Base-by-base conservation (phyloP, 1,139 yeast species). In the Suhomyces anneliseae region DNA sequence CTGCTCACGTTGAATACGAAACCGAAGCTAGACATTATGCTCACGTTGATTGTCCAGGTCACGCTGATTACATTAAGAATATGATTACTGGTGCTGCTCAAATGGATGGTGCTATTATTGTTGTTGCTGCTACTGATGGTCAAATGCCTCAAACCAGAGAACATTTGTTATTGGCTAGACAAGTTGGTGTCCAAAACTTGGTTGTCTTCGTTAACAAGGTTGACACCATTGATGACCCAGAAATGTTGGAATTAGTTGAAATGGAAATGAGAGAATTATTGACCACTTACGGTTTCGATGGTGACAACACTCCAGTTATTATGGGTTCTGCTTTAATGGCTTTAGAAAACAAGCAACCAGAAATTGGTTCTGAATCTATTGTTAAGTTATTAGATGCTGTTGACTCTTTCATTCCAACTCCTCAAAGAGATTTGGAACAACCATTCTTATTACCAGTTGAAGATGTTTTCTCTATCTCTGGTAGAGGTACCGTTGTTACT, bases 141-240 rank as follows among this genome's bases (percentile, higher is more conserved):
- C 97, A 92, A 77, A 93, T 93, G 99, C 98, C 97, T 67, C 99
- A 93, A 80, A 95, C 99, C 61, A 88, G 97, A 79, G 99, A 93
- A 78, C 99, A 93, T 76, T 81, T 93, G 79, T 79, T 93, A 72
- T 85, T 93, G 67, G 99, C 99, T 55, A 90, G 98, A 81, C 99
- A 93, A 80, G 98, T 93, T 68, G 99, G 99, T 82, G 96, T 93
- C 59, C 96, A 93, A 77, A 82, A 90, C 75, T 83, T 93, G 69
- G 97, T 93, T 71, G 99, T 93, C 46, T 93, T 88, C 62, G 98
- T 95, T 54, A 93, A 93, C 87, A 93, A 93, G 81, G 95, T 93
- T 61, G 99, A 93, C 71, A 88, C 96, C 59, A 84, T 93, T 67
- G 97, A 93, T 69, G 99, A 93, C 71, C 96, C 96, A 58, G 99